Base-by-base conservation (phyloP, 139 green algal genomes). In the Volvox reticuliferus region DNA sequence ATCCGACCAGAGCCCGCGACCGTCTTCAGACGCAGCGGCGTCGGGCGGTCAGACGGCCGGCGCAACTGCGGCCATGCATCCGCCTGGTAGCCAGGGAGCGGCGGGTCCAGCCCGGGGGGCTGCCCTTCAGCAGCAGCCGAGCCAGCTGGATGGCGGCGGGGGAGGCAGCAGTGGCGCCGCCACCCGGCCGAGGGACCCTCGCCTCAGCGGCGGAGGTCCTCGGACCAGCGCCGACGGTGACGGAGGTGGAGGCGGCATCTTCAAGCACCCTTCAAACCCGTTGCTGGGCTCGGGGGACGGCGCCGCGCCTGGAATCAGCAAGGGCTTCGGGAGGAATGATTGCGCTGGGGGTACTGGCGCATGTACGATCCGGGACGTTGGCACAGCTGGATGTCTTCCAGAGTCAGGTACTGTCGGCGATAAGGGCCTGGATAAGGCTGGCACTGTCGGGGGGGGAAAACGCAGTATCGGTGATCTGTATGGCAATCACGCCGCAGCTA, bases 381-480 rank as follows among this genome's bases (percentile, higher is more conserved):
- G 82, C 65, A 28, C 1, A n/a, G 82, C 32, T 32, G 65, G 1
- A 24, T 36, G 21, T 65, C 32, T 37, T 20, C 30, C 81, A 63
- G 61, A 65, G 35, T 37, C 35, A 14, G 33, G 67, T 44, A 24
- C 9, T n/a, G 62, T 61, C 17, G 81, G 81, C 82, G 83, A 88
- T 26, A 88, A 19, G 16, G 16, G 21, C 21, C 24, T 28, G 35
- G 36, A 62, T 16, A 21, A 44, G 26, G 22, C 18, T 22, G 85
- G 3, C 30, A 44, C 28, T 30, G 86, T n/a, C 21, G 50, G 73
- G n/a, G 65, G 65, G 21, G 65, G 32, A 35, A 91, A 91, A 24
- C 76, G 87, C 33, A 77, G 19, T 44, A 1, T 90, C 19, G 35
- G 55, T 1, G 88, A 94, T 2, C 12, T 88, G 26, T 92, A 88